Evolutionary conservation across 225 moss, liverwort and hornwort genomes (phyloP).

Genomic region (Physcomitrium patens): DNA sequence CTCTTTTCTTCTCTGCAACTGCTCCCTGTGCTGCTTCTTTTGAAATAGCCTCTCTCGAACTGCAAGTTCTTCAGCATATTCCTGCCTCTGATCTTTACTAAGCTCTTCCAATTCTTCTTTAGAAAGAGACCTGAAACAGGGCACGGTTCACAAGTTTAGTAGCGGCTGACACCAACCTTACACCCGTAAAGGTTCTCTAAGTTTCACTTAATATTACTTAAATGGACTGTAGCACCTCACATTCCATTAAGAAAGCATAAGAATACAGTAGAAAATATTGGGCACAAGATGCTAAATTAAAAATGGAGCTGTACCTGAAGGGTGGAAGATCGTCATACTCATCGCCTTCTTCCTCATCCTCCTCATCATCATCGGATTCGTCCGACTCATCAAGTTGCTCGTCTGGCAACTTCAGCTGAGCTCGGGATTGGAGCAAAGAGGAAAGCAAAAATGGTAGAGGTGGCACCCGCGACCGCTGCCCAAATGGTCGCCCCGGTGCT

Average conservation of each 20-base stretch:
- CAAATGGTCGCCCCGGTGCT: constrained; percentile 34
- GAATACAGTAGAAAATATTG: neutral
- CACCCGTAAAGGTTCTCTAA: neutral
- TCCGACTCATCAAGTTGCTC: constrained; percentile 34
- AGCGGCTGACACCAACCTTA: neutral
- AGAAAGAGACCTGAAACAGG: constrained; percentile 27
- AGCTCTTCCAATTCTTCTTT: constrained; percentile 44
- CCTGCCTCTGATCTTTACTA: constrained; percentile 34
- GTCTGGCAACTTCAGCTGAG: constrained; percentile 40
- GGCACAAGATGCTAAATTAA: neutral
- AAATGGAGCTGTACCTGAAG: constrained; percentile 31
- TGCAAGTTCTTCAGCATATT: constrained; percentile 38
- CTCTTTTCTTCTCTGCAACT: constrained; percentile 27
- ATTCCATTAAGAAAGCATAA: too few species aligned
- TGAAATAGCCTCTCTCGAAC: constrained; percentile 37
- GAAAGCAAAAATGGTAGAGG: constrained; percentile 41
- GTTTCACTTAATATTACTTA: too few species aligned
- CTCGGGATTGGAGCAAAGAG: constrained; percentile 39
- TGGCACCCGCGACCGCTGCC: constrained; percentile 37
- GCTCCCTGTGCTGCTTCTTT: constrained; percentile 37
- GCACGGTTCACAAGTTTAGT: neutral
- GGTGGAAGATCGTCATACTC: constrained; percentile 47
- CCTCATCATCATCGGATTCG: constrained; percentile 34
- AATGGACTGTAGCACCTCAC: too few species aligned
- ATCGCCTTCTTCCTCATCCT: constrained; percentile 44